Conservation (phyloP, 2,329 filamentous ascomycete genomes). For the Clarireedia paspali region DNA sequence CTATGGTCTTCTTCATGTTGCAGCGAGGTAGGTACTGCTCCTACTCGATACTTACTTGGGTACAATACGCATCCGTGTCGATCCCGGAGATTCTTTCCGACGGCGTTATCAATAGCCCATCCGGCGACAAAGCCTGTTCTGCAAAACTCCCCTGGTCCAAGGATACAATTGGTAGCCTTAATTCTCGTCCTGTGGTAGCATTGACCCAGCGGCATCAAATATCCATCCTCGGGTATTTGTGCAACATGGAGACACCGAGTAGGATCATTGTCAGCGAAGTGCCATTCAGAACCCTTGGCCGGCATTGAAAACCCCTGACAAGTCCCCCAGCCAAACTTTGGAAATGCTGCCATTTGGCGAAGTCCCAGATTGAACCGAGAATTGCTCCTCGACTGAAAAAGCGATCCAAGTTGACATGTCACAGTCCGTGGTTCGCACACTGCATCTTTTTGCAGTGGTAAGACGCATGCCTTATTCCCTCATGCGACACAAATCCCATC, state of each 20-base stretch:
- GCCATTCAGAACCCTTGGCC: not conserved
- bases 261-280: not conserved
- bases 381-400: not conserved
- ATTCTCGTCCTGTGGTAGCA: no score
- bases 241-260: not conserved
- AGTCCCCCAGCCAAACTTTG: not conserved
- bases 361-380: not conserved
- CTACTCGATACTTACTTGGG: no score
- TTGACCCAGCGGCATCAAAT: no score
- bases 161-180: no score
- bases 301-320: not conserved
- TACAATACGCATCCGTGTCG: no score
- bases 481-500: not conserved
- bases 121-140: no score
- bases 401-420: not conserved
- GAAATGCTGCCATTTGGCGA: not conserved
- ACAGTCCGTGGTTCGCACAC: not conserved
- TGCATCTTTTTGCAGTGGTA: conserved; percentile 1
- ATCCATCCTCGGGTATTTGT: not conserved
- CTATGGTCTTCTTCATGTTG: no score
- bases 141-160: no score
- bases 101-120: no score
- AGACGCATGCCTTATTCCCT: not conserved
- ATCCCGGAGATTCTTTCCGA: no score
- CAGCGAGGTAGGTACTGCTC: no score